Base-by-base conservation (phyloP, 805 yeast genomes). In the Zygosaccharomyces bisporus region DNA sequence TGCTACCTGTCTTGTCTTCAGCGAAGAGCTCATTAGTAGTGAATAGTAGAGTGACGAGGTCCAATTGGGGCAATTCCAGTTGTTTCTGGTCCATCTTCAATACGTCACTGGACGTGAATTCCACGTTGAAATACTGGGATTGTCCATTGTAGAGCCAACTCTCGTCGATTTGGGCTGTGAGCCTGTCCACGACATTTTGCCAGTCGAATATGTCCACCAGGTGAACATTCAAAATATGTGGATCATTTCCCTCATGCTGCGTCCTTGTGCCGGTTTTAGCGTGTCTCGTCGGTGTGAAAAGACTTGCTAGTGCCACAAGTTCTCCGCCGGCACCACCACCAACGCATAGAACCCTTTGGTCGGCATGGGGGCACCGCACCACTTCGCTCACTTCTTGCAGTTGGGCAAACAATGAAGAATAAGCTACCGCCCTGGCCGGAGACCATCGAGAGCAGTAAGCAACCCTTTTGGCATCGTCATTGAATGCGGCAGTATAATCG, bases 301-400 rank as follows among this genome's bases (percentile, higher is more conserved):
- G 67, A 13, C 89, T 73, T 1, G 79, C 77, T 34, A 86, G 57
- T 0, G 77, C 76, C 24, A 80, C 78, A 18, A 87, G 64, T 59
- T 88, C 96, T 2, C 88, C 86, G 4, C 91, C 86, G 0, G 96
- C 96, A 27, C 96, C 96, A 18, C 95, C 96, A 14, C 96, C 96
- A 29, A 89, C 72, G 54, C 83, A 77, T 27, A 87, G 60, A 0
- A 81, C 76, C 3, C 67, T 57, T 12, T 61, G 55, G 5, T 56
- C 57, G 13, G 27, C 43, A 13, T 48, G 45, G 12, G n/a, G 19
- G 41, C 56, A 51, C 20, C 44, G 43, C 13, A 54, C 44, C 3
- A 66, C 55, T 6, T 60, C 51, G 1, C 33, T 37, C 13, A 57
- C 65, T 30, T 60, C 59, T 8, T 40, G 64, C 21, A 83, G 65